Percentiles rank a stretch among this genome's conserved stretches.
Evolutionary conservation across 257 asterid species (phyloP).

Genomic region (Cruciata laevipes): DNA sequence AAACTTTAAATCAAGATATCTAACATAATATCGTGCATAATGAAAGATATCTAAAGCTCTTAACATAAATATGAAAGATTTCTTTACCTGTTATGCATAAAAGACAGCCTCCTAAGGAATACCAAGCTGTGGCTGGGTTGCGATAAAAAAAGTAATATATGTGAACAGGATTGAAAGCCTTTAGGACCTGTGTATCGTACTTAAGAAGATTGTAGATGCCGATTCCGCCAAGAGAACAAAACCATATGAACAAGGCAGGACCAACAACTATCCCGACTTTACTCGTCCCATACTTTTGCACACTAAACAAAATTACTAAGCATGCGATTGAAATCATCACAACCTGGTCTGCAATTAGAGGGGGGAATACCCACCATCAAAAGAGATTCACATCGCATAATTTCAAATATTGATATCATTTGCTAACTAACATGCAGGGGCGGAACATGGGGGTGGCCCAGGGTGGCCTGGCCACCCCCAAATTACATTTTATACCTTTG

Average conservation of each 20-base stretch:
- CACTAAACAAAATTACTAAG: constrained; percentile 81
- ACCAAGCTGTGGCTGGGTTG: constrained; percentile 86
- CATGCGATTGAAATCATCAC: constrained; percentile 82
- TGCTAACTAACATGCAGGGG: no score
- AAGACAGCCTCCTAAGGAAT: constrained; percentile 92
- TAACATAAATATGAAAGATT: no score
- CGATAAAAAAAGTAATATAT: constrained; percentile 77
- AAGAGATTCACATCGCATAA: neutral
- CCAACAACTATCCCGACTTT: constrained; percentile 96
- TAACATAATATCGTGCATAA: no score
- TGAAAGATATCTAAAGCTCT: no score
- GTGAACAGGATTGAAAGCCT: constrained; percentile 88
- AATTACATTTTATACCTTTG: no score
- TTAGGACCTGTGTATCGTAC: constrained; percentile 65
- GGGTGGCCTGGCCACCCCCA: no score
- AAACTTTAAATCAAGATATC: constrained; percentile 3
- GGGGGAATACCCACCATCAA: constrained; percentile 6
- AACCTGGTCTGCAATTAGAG: constrained; percentile 83
- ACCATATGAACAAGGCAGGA: constrained; percentile 96
- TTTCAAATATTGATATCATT: neutral
- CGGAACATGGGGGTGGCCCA: no score
- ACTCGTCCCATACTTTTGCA: constrained; percentile 95
- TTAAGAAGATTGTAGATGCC: constrained; percentile 90
- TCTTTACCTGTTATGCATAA: constrained; percentile 98
- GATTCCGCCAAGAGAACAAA: constrained; percentile 85